Conservation (phyloP, 805 yeast genomes). For the Candida arabinofermentans region DNA sequence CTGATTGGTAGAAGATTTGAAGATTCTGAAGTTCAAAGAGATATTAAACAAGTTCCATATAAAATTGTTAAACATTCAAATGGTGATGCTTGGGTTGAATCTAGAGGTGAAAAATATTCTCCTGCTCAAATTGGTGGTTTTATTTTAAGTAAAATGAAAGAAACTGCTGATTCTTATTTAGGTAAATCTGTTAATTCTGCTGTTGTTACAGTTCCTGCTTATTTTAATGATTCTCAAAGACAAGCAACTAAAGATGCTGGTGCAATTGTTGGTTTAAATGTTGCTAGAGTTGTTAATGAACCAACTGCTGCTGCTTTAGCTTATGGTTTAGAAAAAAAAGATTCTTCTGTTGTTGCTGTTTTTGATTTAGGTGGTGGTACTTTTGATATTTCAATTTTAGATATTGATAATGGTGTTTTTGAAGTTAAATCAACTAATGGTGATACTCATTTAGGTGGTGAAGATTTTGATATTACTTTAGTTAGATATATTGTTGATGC, state of each 20-base stretch:
- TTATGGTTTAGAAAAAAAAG: conserved; percentile 82
- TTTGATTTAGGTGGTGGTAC: conserved; percentile 99
- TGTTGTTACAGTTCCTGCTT: conserved; percentile 87
- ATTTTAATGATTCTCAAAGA: conserved; percentile 87
- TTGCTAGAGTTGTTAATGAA: conserved; percentile 84
- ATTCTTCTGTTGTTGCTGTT: conserved; percentile 68
- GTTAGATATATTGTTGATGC: conserved; percentile 68
- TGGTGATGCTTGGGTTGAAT: conserved; percentile 68
- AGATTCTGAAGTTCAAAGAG: conserved; percentile 69
- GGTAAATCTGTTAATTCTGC: conserved; percentile 88
- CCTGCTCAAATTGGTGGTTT: conserved; percentile 73
- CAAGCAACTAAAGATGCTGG: conserved; percentile 97
- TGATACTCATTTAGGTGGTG: conserved; percentile 93
- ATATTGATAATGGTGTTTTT: conserved; percentile 95
- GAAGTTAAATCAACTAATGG: conserved; percentile 98
- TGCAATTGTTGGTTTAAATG: conserved; percentile 92
- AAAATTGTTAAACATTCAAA: conserved; percentile 53
- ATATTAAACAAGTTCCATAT: conserved; percentile 59
- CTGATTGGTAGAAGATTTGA: conserved; percentile 68
- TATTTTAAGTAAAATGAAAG: conserved; percentile 93
- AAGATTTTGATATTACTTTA: conserved; percentile 82
- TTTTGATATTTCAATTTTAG: conserved; percentile 92
- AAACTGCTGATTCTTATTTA: conserved; percentile 90
- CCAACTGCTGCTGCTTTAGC: conserved; percentile 95
- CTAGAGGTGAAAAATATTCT: conserved; percentile 44